These are phyloP conservation scores for Wickerhamiella sorbophila DNA, from an alignment of 805 yeast species.

Conservation along the genomic window DNA sequence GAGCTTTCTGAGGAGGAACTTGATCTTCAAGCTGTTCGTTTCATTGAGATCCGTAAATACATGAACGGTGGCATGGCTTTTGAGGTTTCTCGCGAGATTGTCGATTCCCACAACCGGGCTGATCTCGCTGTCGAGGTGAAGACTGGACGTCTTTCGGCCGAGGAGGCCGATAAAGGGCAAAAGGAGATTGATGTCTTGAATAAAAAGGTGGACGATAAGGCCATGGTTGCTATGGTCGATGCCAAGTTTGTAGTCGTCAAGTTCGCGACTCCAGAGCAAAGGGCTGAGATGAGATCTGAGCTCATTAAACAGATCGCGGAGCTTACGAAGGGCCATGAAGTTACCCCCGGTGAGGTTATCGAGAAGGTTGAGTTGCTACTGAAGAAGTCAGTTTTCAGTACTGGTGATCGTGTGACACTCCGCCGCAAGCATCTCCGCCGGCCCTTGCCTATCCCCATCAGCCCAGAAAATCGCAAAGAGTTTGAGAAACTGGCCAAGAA, in stretches of 20 bases:
- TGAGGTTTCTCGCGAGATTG: conserved; percentile 43
- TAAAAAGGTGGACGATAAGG: conserved; percentile 29
- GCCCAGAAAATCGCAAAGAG: conserved; percentile 22
- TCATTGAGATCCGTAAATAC: conserved; percentile 39
- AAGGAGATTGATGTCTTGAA: conserved; percentile 22
- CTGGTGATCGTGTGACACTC: conserved; percentile 27
- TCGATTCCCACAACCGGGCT: conserved; percentile 34
- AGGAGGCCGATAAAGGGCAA: conserved; percentile 23
- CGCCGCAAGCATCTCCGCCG: conserved; percentile 40
- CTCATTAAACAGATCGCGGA: conserved; percentile 14
- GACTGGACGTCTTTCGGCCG: conserved; percentile 20
- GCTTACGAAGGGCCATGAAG: conserved; percentile 15
- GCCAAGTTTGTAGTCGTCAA: conserved; percentile 27
- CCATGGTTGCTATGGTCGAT: conserved; percentile 34
- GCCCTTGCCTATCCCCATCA: conserved; percentile 38
- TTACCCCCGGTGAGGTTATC: conserved; percentile 28
- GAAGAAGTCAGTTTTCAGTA: conserved; percentile 24
- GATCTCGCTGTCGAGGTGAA: conserved; percentile 29
- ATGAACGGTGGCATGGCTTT: conserved; percentile 43
- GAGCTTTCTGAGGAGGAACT: conserved; percentile 22
- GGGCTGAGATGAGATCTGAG: conserved; percentile 9
- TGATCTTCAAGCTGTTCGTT: conserved; percentile 35
- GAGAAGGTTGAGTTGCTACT: conserved; percentile 33
- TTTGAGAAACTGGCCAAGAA: conserved; percentile 28
- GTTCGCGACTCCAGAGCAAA: conserved; percentile 27